Evolutionary conservation across 768 basidiomycete species (phyloP).

Genomic region (Lentinula edodes): DNA sequence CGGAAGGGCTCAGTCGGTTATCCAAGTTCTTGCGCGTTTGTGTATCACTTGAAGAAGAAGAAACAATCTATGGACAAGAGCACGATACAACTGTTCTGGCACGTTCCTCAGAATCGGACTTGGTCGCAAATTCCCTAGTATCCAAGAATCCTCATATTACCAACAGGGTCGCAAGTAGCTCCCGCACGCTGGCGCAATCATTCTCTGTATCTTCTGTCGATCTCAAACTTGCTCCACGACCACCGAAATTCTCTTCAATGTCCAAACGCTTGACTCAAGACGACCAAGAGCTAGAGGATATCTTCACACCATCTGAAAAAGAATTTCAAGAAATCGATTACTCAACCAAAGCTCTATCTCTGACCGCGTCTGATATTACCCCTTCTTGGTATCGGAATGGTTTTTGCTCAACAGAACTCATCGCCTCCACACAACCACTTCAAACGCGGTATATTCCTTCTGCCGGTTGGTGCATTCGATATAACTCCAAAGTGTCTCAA

Average conservation of each 20-base stretch:
- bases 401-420: not conserved
- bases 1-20: not conserved
- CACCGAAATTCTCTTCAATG: slow-evolving; percentile 6
- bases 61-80: not conserved
- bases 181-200: not conserved
- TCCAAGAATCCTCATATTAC: not conserved
- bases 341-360: not conserved
- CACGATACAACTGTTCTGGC: not conserved
- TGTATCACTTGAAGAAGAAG: slow-evolving; percentile 4
- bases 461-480: slow-evolving; percentile 38
- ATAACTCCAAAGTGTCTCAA: slow-evolving; percentile 29
- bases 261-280: not conserved
- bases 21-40: slow-evolving; percentile 8
- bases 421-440: slow-evolving; percentile 5
- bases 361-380: not conserved
- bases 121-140: not conserved
- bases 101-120: not conserved
- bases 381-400: not conserved
- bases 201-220: slow-evolving; percentile 7
- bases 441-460: slow-evolving; percentile 35
- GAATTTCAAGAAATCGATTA: not conserved
- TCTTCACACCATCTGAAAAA: not conserved
- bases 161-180: slow-evolving; percentile 1
- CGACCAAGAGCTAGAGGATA: not conserved
- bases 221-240: slow-evolving; percentile 7